Conservation (phyloP, 805 yeast species). For the Saccharomycodes ludwigii region DNA sequence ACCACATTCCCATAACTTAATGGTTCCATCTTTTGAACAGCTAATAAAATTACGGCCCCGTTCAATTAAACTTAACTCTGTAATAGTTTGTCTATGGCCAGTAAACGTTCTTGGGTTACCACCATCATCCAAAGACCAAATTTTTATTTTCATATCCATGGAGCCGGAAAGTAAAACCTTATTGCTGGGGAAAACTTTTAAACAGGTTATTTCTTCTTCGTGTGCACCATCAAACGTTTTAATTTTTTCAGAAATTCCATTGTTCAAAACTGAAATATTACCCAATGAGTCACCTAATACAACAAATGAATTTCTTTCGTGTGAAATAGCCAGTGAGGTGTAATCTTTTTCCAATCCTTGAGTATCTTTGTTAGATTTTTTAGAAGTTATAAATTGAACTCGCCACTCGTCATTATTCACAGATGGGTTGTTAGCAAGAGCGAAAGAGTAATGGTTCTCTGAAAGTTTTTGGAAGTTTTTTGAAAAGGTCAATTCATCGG, state of each 20-base stretch:
- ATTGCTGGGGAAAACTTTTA: constrained; percentile 50
- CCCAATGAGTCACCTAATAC: constrained; percentile 27
- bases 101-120: constrained; percentile 36
- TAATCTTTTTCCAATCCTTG: constrained; percentile 8
- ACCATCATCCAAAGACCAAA: constrained; percentile 46
- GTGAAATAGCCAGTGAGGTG: constrained; percentile 26
- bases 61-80: constrained; percentile 41
- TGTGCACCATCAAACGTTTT: too few species aligned
- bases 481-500: constrained; percentile 8
- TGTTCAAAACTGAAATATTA: constrained; percentile 15
- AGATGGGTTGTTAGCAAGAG: too few species aligned
- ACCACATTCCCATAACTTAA: constrained; percentile 62
- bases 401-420: too few species aligned
- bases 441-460: constrained; percentile 8
- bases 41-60: constrained; percentile 57
- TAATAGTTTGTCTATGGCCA: constrained; percentile 38
- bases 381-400: too few species aligned
- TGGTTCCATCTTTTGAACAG: constrained; percentile 40
- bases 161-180: constrained; percentile 49
- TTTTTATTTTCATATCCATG: constrained; percentile 41
- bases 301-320: constrained; percentile 14
- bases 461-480: constrained; percentile 8
- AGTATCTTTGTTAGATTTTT: constrained; percentile 8
- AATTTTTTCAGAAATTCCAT: constrained; percentile 9
- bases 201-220: constrained; percentile 29